phyloP scores from a whole-genome alignment of 768 basidiomycete species.

The Lyophyllum semitale region DNA sequence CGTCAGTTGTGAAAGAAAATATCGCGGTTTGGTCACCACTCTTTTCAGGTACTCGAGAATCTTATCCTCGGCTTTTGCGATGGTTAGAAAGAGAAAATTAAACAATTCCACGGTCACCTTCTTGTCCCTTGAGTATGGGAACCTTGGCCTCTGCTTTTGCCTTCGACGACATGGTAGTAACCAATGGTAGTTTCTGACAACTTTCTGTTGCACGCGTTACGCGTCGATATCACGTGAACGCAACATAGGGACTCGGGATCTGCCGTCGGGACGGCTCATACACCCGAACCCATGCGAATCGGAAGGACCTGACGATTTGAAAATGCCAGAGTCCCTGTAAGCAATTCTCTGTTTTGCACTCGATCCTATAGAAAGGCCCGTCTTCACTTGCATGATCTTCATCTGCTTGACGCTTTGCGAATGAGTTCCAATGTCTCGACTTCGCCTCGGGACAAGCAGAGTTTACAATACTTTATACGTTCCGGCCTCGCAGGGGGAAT shows the following conservation, averaged over 20 bases:
- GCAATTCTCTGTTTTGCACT: not conserved
- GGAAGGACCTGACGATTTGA: not conserved
- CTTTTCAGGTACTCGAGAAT: slow-evolving; percentile 79
- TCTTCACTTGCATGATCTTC: slow-evolving; percentile 33
- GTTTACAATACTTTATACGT: slow-evolving; percentile 63
- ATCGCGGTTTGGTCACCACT: slow-evolving; percentile 35
- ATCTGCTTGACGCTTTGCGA: slow-evolving; percentile 34
- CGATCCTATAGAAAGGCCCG: not conserved
- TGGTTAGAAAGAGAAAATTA: not conserved
- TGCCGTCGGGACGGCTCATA: slow-evolving; percentile 14
- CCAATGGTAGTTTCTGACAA: not conserved
- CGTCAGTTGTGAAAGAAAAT: slow-evolving; percentile 6
- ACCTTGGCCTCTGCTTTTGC: slow-evolving; percentile 56
- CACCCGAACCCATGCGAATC: slow-evolving; percentile 1
- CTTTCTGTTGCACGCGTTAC: not conserved
- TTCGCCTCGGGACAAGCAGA: slow-evolving; percentile 53
- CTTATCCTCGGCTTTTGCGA: slow-evolving; percentile 64
- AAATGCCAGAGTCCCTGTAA: not conserved
- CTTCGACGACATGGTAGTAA: slow-evolving; percentile 47
- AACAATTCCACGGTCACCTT: slow-evolving; percentile 43
- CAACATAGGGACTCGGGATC: slow-evolving; percentile 3
- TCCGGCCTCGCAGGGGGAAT: slow-evolving; percentile 92
- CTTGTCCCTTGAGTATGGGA: slow-evolving; percentile 69
- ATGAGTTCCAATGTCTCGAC: slow-evolving; percentile 63
- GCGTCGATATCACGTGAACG: not conserved